phyloP scores from a whole-genome alignment of 1,139 yeast species.

The Kodamaea plutei region DNA sequence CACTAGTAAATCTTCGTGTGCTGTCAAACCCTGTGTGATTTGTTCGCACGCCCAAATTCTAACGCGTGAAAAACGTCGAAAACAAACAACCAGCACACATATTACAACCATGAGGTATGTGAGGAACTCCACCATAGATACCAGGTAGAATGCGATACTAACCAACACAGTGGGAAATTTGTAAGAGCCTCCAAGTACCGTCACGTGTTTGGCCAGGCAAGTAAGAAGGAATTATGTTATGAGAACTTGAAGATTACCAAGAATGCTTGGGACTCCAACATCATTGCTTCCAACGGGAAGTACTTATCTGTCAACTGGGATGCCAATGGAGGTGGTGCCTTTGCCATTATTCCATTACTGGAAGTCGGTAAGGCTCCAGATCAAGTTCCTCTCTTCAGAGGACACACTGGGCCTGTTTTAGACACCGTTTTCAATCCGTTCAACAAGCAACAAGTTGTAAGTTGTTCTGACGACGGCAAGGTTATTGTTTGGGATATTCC shows the following conservation, averaged over 20 bases:
- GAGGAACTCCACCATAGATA: slow-evolving; percentile 2
- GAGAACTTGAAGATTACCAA: slow-evolving; percentile 83
- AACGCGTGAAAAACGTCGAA: no score
- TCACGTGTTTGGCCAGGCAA: slow-evolving; percentile 90
- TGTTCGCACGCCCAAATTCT: no score
- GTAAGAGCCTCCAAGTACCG: slow-evolving; percentile 96
- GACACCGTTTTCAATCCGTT: slow-evolving; percentile 96
- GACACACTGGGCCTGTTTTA: slow-evolving; percentile 91
- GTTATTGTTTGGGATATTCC: slow-evolving; percentile 88
- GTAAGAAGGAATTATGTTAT: slow-evolving; percentile 82
- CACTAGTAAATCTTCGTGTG: no score
- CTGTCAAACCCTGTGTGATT: no score
- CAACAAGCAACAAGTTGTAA: slow-evolving; percentile 67
- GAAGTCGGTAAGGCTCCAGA: slow-evolving; percentile 97
- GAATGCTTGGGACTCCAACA: slow-evolving; percentile 95
- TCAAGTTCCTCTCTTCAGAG: slow-evolving; percentile 86
- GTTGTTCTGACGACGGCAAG: slow-evolving; percentile 90
- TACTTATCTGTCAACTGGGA: slow-evolving; percentile 89
- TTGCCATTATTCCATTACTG: slow-evolving; percentile 80
- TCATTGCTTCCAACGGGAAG: slow-evolving; percentile 75
- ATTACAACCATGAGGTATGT: slow-evolving; percentile 11
- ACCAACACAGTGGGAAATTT: slow-evolving; percentile 73
- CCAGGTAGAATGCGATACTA: no score
- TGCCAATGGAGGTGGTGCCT: slow-evolving; percentile 95
- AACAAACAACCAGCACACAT: slow-evolving; percentile 4